These are phyloP conservation scores for Blumeria graminis DNA, from an alignment of 2,329 filamentous ascomycete genomes.

Conservation along the genomic window DNA sequence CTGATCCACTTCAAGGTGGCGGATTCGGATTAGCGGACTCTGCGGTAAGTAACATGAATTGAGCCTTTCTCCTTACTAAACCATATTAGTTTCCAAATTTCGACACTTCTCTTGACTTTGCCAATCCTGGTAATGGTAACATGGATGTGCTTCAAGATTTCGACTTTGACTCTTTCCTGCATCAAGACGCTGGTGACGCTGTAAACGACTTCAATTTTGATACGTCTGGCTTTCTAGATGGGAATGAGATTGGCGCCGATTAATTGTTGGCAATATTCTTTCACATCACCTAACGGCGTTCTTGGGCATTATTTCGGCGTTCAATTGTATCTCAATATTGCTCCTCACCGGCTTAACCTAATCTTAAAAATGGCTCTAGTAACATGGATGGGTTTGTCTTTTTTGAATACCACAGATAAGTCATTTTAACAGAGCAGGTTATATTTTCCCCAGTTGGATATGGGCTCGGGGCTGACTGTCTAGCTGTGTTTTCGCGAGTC, in stretches of 20 bases:
- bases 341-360: slow-evolving; percentile 3
- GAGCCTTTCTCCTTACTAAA: background rate
- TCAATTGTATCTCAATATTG: slow-evolving; percentile 14
- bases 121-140: slow-evolving; percentile 25
- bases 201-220: slow-evolving; percentile 28
- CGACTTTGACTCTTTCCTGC: slow-evolving; percentile 44
- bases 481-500: slow-evolving; percentile 4
- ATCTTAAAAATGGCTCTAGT: too few species aligned
- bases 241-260: slow-evolving; percentile 32
- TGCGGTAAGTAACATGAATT: slow-evolving; percentile 5
- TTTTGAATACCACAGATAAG: slow-evolving; percentile 11
- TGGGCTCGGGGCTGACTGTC: slow-evolving; percentile 3
- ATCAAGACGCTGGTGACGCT: slow-evolving; percentile 25
- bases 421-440: slow-evolving; percentile 11
- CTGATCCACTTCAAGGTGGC: slow-evolving; percentile 25
- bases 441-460: slow-evolving; percentile 9
- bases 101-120: slow-evolving; percentile 23
- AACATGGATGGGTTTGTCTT: background rate
- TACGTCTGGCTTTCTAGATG: slow-evolving; percentile 28
- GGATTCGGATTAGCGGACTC: slow-evolving; percentile 22
- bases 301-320: slow-evolving; percentile 15
- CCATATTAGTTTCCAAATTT: slow-evolving; percentile 10
- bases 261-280: slow-evolving; percentile 13
- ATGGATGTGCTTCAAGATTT: slow-evolving; percentile 39
- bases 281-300: slow-evolving; percentile 14